Evolutionary conservation across 441 rosid species (phyloP).

Genomic region (Capsella rubella): DNA sequence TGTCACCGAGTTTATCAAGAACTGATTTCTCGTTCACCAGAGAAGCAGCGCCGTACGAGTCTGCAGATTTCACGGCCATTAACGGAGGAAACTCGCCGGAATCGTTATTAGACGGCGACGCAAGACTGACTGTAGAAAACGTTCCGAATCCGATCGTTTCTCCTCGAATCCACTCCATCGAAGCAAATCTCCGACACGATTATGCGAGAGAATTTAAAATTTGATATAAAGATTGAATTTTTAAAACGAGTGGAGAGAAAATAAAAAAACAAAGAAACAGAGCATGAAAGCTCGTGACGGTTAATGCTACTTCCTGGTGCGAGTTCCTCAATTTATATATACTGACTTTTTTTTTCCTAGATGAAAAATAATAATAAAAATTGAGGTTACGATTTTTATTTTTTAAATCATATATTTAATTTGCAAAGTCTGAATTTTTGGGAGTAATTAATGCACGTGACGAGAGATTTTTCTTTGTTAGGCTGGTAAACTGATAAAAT

Average conservation of each 20-base stretch:
- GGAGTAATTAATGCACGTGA: constrained; percentile 47
- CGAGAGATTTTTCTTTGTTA: constrained; percentile 25
- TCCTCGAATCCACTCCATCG: constrained; percentile 92
- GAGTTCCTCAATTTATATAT: constrained; percentile 29
- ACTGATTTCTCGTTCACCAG: constrained; percentile 66
- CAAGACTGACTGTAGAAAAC: constrained; percentile 65
- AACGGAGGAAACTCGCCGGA: constrained; percentile 39
- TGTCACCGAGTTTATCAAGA: constrained; percentile 47
- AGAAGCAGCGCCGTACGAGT: constrained; percentile 43
- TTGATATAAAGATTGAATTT: background rate
- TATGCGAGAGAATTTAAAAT: background rate
- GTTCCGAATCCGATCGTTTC: constrained; percentile 76
- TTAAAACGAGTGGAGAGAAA: background rate
- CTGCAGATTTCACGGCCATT: constrained; percentile 80
- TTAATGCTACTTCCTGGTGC: constrained; percentile 23
- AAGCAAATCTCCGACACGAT: background rate
- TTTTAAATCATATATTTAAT: constrained; percentile 33
- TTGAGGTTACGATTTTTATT: constrained; percentile 9
- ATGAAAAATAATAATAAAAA: background rate
- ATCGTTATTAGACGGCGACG: constrained; percentile 35
- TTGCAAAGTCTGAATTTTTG: constrained; percentile 32
- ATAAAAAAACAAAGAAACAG: constrained; percentile 8
- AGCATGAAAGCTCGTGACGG: constrained; percentile 32
- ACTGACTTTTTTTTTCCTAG: constrained; percentile 9
- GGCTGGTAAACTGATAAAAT: background rate